Percentiles rank a stretch among this genome's conserved stretches.
phyloP scores from a whole-genome alignment of 345 rosid genomes.

The Rhodomyrtus tomentosa region DNA sequence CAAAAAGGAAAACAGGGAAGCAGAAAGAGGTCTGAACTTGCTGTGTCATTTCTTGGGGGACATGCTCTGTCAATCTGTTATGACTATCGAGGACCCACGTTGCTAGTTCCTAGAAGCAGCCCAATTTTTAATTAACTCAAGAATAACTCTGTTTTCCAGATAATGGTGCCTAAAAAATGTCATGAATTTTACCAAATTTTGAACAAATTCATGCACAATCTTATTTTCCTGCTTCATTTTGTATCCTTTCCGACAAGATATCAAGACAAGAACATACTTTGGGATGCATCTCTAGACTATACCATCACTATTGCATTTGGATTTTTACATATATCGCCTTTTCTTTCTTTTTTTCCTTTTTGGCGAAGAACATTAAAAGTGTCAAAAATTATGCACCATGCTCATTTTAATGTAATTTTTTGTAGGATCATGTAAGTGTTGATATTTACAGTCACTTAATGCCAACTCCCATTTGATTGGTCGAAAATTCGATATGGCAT shows the following conservation, averaged over 20 bases:
- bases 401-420: too few species aligned
- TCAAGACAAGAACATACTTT: background rate
- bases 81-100: background rate
- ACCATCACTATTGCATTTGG: background rate
- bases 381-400: rapidly evolving
- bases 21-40: background rate
- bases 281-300: background rate
- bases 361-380: too few species aligned
- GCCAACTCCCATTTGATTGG: rapidly evolving
- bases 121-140: background rate
- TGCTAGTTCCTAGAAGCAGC: background rate
- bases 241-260: background rate
- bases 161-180: background rate
- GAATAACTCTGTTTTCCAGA: background rate
- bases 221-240: background rate
- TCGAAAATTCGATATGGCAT: too few species aligned
- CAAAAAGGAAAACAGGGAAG: background rate
- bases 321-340: background rate
- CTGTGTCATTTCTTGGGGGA: background rate
- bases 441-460: too few species aligned
- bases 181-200: background rate
- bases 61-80: background rate
- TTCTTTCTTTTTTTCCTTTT: too few species aligned
- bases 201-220: background rate
- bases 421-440: too few species aligned